phyloP scores from a whole-genome alignment of 371 early-diverging fungal genomes.

The Cokeromyces recurvatus region DNA sequence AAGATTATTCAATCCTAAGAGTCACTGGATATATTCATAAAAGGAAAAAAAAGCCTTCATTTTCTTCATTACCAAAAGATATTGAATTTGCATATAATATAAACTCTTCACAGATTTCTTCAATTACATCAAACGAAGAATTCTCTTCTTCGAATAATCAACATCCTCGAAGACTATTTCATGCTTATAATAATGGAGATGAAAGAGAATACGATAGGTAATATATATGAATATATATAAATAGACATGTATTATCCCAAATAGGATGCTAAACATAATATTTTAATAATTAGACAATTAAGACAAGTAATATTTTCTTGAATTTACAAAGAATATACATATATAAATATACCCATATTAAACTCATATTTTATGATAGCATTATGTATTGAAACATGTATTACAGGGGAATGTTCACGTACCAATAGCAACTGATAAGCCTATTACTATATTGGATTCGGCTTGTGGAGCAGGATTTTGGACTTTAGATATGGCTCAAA shows the following conservation, averaged over 20 bases:
- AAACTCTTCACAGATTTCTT: too few relatives aligned
- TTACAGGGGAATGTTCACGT: conserved; percentile 20
- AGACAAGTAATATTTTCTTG: conserved; percentile 15
- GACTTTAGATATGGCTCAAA: conserved; percentile 23
- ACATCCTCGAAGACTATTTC: conserved; percentile 8
- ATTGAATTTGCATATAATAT: too few relatives aligned
- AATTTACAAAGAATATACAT: background rate
- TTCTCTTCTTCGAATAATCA: too few relatives aligned
- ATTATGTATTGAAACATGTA: conserved; percentile 24
- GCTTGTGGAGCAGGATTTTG: conserved; percentile 27
- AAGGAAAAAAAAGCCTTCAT: conserved; percentile 2
- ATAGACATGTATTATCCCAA: background rate
- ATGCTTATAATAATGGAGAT: conserved; percentile 13
- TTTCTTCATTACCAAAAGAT: too few relatives aligned
- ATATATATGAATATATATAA: background rate
- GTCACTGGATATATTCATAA: background rate
- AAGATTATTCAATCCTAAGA: too few relatives aligned
- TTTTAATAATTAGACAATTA: conserved; percentile 11
- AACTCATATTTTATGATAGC: conserved; percentile 15
- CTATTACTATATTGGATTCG: conserved; percentile 10
- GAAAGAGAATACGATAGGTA: conserved; percentile 26
- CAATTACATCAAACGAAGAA: too few relatives aligned
- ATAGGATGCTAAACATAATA: too few relatives aligned
- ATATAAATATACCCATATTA: background rate
- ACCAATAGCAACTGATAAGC: conserved; percentile 4